A percentile compares a stretch with the other conserved stretches of the same genome.
These are phyloP conservation scores for Clarireedia hainanense DNA, from an alignment of 2,329 filamentous ascomycete genomes.

Conservation along the genomic window DNA sequence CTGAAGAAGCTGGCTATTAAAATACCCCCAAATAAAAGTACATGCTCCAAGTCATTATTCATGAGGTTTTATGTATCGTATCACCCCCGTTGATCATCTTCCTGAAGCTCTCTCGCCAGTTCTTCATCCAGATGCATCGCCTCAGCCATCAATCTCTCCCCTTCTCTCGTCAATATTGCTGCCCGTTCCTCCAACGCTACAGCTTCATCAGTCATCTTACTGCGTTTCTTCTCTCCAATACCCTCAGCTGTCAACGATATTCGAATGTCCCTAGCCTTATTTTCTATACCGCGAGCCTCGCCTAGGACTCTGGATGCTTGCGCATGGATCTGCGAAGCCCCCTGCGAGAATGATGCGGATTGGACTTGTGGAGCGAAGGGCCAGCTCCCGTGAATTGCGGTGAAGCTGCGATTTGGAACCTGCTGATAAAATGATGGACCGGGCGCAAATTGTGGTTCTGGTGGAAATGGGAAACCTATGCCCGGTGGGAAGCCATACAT, in stretches of 20 bases:
- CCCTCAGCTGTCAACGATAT: not conserved
- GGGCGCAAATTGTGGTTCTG: not conserved
- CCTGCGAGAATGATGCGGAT: slow-evolving; percentile 7
- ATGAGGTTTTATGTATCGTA: no score
- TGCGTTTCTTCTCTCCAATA: slow-evolving; percentile 13
- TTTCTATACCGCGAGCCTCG: slow-evolving; percentile 15
- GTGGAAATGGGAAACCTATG: not conserved
- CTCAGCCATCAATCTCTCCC: slow-evolving; percentile 20
- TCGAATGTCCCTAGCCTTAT: slow-evolving; percentile 14
- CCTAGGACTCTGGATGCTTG: slow-evolving; percentile 17
- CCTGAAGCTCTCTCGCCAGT: slow-evolving; percentile 21
- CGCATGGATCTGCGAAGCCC: slow-evolving; percentile 16
- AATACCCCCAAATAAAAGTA: not conserved
- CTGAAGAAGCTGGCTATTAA: no score
- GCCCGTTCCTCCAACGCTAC: slow-evolving; percentile 20
- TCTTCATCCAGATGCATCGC: slow-evolving; percentile 21
- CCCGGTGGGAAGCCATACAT: not conserved
- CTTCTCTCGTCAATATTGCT: slow-evolving; percentile 18
- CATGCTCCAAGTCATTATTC: no score
- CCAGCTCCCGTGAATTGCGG: not conserved
- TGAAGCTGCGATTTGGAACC: not conserved
- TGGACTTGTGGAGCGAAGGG: not conserved
- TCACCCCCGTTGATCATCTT: slow-evolving; percentile 2
- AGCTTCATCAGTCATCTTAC: slow-evolving; percentile 14
- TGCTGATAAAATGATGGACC: not conserved